Evolutionary conservation across 1,284 basidiomycete species (phyloP).

Genomic region (Trametes hirsuta): DNA sequence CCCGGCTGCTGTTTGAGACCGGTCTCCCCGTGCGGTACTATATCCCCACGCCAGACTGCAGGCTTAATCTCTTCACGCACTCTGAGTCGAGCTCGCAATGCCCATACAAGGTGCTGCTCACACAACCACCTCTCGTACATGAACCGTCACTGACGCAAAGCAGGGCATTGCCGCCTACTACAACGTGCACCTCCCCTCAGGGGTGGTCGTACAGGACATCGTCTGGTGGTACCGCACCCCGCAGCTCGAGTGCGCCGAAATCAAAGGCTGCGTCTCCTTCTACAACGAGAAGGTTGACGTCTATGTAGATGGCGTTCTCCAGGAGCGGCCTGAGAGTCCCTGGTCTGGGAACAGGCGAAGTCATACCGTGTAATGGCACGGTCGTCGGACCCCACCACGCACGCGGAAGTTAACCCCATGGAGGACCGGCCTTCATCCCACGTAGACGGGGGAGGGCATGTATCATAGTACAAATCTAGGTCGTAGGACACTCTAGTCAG

Average conservation of each 20-base stretch:
- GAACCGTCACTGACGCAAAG: background rate
- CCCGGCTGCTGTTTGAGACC: conserved; percentile 63
- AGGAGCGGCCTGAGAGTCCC: conserved; percentile 30
- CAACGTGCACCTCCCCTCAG: conserved; percentile 49
- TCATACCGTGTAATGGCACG: too few relatives aligned
- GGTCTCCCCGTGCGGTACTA: conserved; percentile 59
- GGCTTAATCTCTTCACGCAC: conserved; percentile 50
- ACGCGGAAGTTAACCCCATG: too few relatives aligned
- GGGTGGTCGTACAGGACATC: conserved; percentile 48
- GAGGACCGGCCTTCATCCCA: too few relatives aligned
- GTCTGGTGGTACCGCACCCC: conserved; percentile 68
- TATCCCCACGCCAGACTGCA: conserved; percentile 60
- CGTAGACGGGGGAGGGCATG: background rate
- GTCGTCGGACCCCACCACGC: too few relatives aligned
- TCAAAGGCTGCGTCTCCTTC: conserved; percentile 60
- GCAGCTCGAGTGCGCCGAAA: conserved; percentile 49
- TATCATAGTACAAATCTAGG: conserved; percentile 5
- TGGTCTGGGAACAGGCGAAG: conserved; percentile 16
- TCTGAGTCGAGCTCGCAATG: conserved; percentile 53
- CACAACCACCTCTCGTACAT: background rate
- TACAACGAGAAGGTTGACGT: conserved; percentile 71
- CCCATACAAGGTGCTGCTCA: conserved; percentile 62
- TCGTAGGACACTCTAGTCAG: conserved; percentile 11
- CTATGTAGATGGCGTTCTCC: conserved; percentile 62
- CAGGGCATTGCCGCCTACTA: conserved; percentile 68